Evolutionary conservation across 768 basidiomycete species (phyloP).

Genomic region (Collybia sordida): DNA sequence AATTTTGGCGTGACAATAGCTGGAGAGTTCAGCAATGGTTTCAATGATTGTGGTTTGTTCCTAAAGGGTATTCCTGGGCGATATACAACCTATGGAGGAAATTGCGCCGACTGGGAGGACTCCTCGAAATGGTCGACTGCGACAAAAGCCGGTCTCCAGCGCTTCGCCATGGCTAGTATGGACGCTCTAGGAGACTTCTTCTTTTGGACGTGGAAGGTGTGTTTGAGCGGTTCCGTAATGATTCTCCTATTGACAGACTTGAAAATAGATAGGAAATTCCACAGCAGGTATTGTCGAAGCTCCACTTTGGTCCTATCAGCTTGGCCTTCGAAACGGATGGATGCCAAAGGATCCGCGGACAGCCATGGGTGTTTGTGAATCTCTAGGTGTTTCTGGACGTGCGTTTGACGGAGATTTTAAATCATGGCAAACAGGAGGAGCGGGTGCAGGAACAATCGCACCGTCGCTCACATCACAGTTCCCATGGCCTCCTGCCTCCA

Average conservation of each 20-base stretch:
- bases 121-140: conserved; percentile 52
- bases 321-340: conserved; percentile 39
- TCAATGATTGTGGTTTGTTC: conserved; percentile 52
- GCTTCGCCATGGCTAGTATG: conserved; percentile 54
- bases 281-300: conserved; percentile 36
- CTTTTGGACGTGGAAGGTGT: conserved; percentile 56
- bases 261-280: conserved; percentile 33
- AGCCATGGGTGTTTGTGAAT: conserved; percentile 58
- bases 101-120: conserved; percentile 36
- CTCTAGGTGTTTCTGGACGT: conserved; percentile 43
- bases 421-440: conserved; percentile 71
- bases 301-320: conserved; percentile 52
- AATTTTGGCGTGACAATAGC: conserved; percentile 67
- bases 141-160: conserved; percentile 30
- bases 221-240: conserved; percentile 7
- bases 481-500: conserved; percentile 65
- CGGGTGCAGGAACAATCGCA: conserved; percentile 51
- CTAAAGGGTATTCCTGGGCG: conserved; percentile 15
- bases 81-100: conserved; percentile 25
- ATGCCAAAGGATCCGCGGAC: conserved; percentile 54
- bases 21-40: conserved; percentile 72
- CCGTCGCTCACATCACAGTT: conserved; percentile 36
- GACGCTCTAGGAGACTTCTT: conserved; percentile 33
- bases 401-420: conserved; percentile 46
- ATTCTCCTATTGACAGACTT: background rate